These are phyloP conservation scores for Termitomyces sp. DNA, from an alignment of 768 basidiomycete species.

Conservation along the genomic window DNA sequence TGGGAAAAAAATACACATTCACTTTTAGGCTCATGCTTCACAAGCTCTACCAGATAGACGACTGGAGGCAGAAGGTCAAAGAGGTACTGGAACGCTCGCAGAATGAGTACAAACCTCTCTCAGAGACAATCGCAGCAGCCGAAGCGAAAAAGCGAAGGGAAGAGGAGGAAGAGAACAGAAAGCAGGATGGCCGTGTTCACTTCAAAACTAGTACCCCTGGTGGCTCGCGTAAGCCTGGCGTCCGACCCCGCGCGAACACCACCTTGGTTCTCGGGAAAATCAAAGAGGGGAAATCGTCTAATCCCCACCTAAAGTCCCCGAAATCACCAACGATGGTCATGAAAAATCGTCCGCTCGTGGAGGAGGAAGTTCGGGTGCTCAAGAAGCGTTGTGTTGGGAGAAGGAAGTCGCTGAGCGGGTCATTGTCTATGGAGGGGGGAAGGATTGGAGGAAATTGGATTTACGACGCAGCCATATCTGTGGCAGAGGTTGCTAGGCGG, in stretches of 20 bases:
- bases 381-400: slow-evolving; percentile 57
- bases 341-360: slow-evolving; percentile 5
- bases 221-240: slow-evolving; percentile 14
- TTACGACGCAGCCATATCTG: slow-evolving; percentile 48
- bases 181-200: slow-evolving; percentile 18
- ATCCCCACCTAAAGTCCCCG: slow-evolving; percentile 6
- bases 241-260: slow-evolving; percentile 33
- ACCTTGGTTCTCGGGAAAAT: slow-evolving; percentile 17
- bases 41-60: slow-evolving; percentile 57
- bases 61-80: slow-evolving; percentile 56
- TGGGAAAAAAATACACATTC: slow-evolving; percentile 48
- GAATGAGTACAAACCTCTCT: slow-evolving; percentile 53
- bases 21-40: slow-evolving; percentile 69
- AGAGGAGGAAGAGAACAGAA: slow-evolving; percentile 1
- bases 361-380: slow-evolving; percentile 32
- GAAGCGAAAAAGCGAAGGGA: background rate
- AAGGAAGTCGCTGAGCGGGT: slow-evolving; percentile 40
- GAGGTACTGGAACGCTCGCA: slow-evolving; percentile 50
- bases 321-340: background rate
- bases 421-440: slow-evolving; percentile 18
- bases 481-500: slow-evolving; percentile 26
- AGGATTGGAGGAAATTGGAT: slow-evolving; percentile 38
- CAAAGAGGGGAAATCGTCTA: slow-evolving; percentile 7
- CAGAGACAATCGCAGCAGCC: slow-evolving; percentile 28
- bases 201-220: slow-evolving; percentile 23